Evolutionary conservation across 768 basidiomycete genomes (phyloP).

Genomic region (Artomyces pyxidatus): DNA sequence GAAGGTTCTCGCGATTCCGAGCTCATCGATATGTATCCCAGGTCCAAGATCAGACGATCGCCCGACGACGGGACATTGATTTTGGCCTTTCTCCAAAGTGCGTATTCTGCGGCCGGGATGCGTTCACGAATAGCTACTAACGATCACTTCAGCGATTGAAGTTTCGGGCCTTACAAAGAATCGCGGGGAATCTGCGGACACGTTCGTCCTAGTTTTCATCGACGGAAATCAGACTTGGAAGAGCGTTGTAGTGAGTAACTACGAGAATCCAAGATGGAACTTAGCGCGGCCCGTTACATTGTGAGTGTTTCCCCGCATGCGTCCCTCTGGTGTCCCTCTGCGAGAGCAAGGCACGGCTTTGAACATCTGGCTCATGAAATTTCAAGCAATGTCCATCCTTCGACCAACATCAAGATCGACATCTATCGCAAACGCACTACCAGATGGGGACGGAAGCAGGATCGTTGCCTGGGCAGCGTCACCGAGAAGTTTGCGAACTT

Average conservation of each 20-base stretch:
- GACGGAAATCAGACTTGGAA: background rate
- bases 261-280: background rate
- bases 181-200: background rate
- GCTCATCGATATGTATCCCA: no score
- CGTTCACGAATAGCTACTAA: background rate
- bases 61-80: background rate
- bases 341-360: no score
- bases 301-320: background rate
- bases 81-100: background rate
- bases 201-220: background rate
- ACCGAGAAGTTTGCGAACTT: background rate
- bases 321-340: background rate
- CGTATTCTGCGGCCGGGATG: background rate
- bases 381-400: background rate
- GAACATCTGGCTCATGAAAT: no score
- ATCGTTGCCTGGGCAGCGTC: background rate
- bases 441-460: background rate
- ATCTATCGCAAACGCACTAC: background rate
- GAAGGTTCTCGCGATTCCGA: no score
- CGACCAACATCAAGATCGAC: background rate
- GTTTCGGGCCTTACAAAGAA: background rate
- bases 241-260: background rate
- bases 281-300: background rate
- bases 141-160: background rate
- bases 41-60: background rate